Conservation (phyloP, 108 stramenopile genomes). For the Cyclotella cryptica region DNA sequence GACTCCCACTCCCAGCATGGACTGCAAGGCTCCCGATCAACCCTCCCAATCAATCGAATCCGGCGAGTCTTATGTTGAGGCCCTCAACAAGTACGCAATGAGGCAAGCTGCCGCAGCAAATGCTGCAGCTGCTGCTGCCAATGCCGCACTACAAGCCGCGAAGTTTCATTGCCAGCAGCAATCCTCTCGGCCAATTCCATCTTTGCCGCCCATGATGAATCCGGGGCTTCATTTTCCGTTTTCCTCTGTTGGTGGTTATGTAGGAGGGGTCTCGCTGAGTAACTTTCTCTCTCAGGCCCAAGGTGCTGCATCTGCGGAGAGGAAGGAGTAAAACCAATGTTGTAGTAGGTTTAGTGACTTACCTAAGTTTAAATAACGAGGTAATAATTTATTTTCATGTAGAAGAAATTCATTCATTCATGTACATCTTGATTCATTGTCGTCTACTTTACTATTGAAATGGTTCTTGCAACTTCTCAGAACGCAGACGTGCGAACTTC, state of each 20-base stretch:
- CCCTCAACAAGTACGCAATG: constrained; percentile 39
- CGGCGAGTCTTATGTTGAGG: constrained; percentile 27
- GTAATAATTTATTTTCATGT: background rate
- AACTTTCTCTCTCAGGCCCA: too few species aligned
- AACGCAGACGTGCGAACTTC: constrained; percentile 59
- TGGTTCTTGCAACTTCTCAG: constrained; percentile 13
- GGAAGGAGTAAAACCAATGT: too few species aligned
- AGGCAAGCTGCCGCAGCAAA: constrained; percentile 41
- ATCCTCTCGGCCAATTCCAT: too few species aligned
- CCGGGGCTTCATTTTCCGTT: too few species aligned
- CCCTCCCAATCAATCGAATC: background rate
- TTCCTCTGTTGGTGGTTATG: too few species aligned
- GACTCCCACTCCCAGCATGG: background rate
- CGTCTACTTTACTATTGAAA: constrained; percentile 28
- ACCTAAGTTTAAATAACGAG: background rate
- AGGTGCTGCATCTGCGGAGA: too few species aligned
- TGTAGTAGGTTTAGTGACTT: background rate
- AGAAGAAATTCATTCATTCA: background rate
- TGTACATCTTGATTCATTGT: background rate
- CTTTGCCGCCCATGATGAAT: too few species aligned
- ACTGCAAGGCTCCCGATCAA: background rate
- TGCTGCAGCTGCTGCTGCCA: constrained; percentile 28
- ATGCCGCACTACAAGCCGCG: constrained; percentile 27
- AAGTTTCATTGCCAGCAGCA: constrained; percentile 7
- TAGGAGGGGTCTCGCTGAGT: too few species aligned